These are phyloP conservation scores for Ulmus americana DNA, from an alignment of 331 rosid genomes.

Conservation along the genomic window DNA sequence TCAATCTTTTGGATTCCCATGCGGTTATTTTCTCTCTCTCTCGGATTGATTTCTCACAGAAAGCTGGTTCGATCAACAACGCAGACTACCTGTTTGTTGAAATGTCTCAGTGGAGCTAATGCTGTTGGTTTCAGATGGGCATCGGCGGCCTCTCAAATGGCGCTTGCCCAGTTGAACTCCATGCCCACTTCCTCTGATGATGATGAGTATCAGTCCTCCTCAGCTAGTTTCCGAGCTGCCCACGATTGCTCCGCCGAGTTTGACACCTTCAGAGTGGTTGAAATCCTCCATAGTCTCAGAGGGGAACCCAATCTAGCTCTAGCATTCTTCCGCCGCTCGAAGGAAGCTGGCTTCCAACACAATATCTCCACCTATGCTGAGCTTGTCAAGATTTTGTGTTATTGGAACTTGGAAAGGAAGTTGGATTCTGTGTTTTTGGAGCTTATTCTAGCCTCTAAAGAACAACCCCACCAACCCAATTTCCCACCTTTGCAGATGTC, in stretches of 20 bases:
- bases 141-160: constrained; percentile 20
- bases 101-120: neutral
- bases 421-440: constrained; percentile 56
- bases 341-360: constrained; percentile 39
- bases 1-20: neutral
- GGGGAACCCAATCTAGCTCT: constrained; percentile 44
- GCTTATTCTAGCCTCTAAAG: constrained; percentile 30
- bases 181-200: constrained; percentile 18
- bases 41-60: constrained; percentile 19
- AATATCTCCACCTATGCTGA: constrained; percentile 40
- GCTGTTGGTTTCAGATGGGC: constrained; percentile 19
- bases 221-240: neutral
- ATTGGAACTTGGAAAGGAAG: constrained; percentile 39
- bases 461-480: neutral
- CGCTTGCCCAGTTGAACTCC: constrained; percentile 34
- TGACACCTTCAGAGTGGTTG: constrained; percentile 31
- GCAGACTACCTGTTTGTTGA: neutral
- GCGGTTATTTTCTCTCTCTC: constrained; percentile 19
- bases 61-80: neutral
- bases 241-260: neutral
- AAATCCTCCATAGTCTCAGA: constrained; percentile 28
- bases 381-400: constrained; percentile 48
- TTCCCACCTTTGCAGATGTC: constrained; percentile 25
- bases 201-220: constrained; percentile 13
- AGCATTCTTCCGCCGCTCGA: constrained; percentile 37